Evolutionary conservation across 2,329 filamentous ascomycete genomes (phyloP), one percentile per base, ranked within the genome.

Genomic region (Aspergillus sp.): DNA sequence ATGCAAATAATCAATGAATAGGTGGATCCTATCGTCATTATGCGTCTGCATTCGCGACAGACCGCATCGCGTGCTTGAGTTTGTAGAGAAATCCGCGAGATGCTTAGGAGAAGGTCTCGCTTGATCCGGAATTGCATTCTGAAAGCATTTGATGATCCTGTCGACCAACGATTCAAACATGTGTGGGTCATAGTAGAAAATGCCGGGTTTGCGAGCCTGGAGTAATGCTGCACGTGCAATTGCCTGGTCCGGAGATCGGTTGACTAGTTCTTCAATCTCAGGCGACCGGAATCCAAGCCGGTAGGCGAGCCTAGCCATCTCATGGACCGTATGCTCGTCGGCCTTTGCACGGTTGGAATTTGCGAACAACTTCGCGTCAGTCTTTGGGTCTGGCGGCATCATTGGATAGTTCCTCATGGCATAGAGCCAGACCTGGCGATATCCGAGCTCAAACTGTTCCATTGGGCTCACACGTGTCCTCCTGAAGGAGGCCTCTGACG

Each of bases 401-500:
- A 57, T n/a, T 10, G 62, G 59, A 55, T 73, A 72, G 59, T 73
- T 52, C 36, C 67, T 58, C 63, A 74, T 74, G 2, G 67, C 55
- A 53, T 68, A 73, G 18, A 73, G 61, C 69, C 62, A 73, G 49
- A 73, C 56, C 52, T 74, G 57, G 47, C 61, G 56, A 60, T 69
- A 69, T 63, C 62, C 65, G 20, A 61, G 49, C 56, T 69, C 56
- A 12, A 63, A 49, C 22, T 53, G 50, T 52, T 66, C 62, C 3
- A 52, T 52, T 46, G 56, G 36, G 14, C 52, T 55, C 52, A 54
- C 61, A 46, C 45, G 58, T 54, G 58, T 56, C 26, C 55, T 54
- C 52, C 64, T 45, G 53, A 69, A 72, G 26, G 36, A 64, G 22
- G 62, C 64, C 49, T 72, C 66, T 2, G 63, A 54, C 51, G 39